A percentile compares a stretch with the other conserved stretches of the same genome.
Evolutionary conservation across 441 rosid genomes (phyloP).

Genomic region (Jatropha podagrica): DNA sequence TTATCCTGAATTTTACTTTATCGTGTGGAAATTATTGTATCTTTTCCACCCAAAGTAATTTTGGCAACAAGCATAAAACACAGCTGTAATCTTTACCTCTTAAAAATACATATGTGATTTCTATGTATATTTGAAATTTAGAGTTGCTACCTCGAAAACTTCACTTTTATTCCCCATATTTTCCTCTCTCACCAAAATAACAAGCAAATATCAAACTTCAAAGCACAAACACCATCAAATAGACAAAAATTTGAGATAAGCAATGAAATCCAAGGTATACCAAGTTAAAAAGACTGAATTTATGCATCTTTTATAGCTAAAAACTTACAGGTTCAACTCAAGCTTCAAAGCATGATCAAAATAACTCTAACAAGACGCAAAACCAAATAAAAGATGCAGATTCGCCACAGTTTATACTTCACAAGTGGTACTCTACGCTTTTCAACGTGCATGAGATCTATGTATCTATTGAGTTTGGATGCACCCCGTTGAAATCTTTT

Average conservation of each 20-base stretch:
- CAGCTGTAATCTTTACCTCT: background rate
- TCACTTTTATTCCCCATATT: slow-evolving; percentile 70
- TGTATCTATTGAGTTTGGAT: no score
- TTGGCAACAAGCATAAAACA: background rate
- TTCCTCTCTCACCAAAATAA: slow-evolving; percentile 16
- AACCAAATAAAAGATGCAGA: no score
- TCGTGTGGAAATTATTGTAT: background rate
- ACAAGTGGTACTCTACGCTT: no score
- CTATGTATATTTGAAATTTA: no score
- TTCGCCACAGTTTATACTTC: no score
- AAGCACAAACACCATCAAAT: slow-evolving; percentile 26
- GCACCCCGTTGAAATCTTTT: no score
- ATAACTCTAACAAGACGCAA: no score
- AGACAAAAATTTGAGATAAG: background rate
- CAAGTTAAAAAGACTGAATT: slow-evolving; percentile 21
- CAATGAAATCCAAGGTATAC: slow-evolving; percentile 7
- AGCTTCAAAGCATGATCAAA: no score
- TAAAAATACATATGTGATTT: no score
- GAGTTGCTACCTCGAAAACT: slow-evolving; percentile 49
- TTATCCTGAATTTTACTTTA: background rate
- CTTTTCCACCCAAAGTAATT: background rate
- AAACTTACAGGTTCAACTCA: no score
- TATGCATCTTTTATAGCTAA: background rate
- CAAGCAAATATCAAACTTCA: slow-evolving; percentile 18
- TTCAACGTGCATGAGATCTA: no score